phyloP scores from a whole-genome alignment of 2,329 filamentous ascomycete species.

The Arthrobotrys megalospora region DNA sequence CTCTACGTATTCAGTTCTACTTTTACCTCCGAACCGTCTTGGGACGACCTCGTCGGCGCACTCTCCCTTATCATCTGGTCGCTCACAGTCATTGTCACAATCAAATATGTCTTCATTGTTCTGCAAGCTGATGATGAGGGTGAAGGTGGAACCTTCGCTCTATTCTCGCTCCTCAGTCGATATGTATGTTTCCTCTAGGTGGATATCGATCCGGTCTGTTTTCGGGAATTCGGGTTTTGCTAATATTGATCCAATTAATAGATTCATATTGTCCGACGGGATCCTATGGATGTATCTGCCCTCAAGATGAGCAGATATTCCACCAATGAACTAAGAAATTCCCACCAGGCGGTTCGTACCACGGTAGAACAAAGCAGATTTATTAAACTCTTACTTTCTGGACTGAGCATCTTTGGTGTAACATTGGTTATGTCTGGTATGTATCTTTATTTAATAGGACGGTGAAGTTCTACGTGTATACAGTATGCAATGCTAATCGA shows the following conservation, averaged over 20 bases:
- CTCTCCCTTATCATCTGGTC: constrained; percentile 80
- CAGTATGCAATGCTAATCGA: not conserved
- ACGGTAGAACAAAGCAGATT: constrained; percentile 74
- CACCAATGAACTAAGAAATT: constrained; percentile 73
- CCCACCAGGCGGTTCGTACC: constrained; percentile 72
- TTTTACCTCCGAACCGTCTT: constrained; percentile 73
- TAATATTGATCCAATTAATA: constrained; percentile 62
- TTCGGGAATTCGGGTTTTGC: not conserved
- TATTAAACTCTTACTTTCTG: constrained; percentile 73
- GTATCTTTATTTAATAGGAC: not conserved
- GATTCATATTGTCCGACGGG: constrained; percentile 74
- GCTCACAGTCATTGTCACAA: constrained; percentile 77
- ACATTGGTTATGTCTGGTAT: constrained; percentile 74
- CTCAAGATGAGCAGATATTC: constrained; percentile 75
- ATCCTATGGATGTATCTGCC: constrained; percentile 73
- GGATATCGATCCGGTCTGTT: not conserved
- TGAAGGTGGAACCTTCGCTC: constrained; percentile 79
- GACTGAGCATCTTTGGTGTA: constrained; percentile 77
- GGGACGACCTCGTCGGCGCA: constrained; percentile 75
- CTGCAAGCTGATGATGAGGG: constrained; percentile 79
- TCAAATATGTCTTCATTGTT: constrained; percentile 79
- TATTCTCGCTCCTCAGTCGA: constrained; percentile 76
- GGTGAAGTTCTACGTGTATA: not conserved
- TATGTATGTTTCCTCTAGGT: constrained; percentile 68
- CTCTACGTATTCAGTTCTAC: constrained; percentile 81